Evolutionary conservation across 495 filamentous ascomycete species (phyloP).

Genomic region (Massariosphaeria phaeospora): DNA sequence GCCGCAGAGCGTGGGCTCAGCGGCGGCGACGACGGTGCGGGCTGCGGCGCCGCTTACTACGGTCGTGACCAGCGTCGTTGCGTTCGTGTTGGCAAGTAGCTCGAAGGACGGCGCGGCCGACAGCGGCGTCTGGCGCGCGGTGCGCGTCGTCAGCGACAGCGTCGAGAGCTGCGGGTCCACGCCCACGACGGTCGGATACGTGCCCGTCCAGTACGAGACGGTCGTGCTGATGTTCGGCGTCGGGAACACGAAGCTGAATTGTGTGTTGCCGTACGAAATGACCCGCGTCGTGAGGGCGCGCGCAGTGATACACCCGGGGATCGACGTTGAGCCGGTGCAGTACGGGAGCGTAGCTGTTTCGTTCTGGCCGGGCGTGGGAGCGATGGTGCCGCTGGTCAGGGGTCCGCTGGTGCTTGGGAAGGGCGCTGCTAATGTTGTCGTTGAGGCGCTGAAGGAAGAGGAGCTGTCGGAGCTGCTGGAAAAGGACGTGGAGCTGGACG

Average conservation of each 20-base stretch:
- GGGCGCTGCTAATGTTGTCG: too few species aligned
- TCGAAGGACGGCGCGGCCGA: slow-evolving; percentile 2
- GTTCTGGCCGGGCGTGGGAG: too few species aligned
- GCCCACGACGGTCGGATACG: slow-evolving; percentile 13
- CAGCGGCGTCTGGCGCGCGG: slow-evolving; percentile 1
- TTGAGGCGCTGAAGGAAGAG: too few species aligned
- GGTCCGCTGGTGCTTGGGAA: too few species aligned
- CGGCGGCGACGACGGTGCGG: not conserved
- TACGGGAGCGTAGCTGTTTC: too few species aligned
- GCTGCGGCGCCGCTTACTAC: not conserved
- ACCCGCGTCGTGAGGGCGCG: not conserved
- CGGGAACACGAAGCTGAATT: slow-evolving; percentile 22
- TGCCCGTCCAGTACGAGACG: slow-evolving; percentile 26
- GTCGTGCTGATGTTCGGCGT: slow-evolving; percentile 9
- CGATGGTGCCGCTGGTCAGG: too few species aligned
- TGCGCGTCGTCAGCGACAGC: slow-evolving; percentile 3
- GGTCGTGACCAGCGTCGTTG: not conserved
- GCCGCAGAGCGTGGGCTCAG: slow-evolving; percentile 29
- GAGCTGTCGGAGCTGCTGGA: too few species aligned
- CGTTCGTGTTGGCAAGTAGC: not conserved
- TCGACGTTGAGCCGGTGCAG: not conserved
- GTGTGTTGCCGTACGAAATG: slow-evolving; percentile 13
- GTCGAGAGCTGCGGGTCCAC: not conserved
- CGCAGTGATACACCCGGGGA: not conserved
- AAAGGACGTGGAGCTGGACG: too few species aligned